phyloP scores from a whole-genome alignment of 306 rosid genomes.

The Datisca glomerata region DNA sequence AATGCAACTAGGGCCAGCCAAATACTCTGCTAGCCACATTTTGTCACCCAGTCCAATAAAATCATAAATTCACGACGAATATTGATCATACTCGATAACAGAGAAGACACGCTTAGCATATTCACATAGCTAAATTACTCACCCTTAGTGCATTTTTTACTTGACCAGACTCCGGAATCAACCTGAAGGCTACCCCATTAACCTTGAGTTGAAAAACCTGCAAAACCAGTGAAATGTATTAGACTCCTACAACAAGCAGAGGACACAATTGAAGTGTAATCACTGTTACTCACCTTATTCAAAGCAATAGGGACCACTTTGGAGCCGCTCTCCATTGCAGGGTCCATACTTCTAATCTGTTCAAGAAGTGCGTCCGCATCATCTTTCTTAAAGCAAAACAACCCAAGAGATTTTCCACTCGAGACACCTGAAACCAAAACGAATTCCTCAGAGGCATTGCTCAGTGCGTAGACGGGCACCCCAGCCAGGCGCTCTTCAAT shows the following conservation, averaged over 20 bases:
- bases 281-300: constrained; percentile 43
- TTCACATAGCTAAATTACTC: constrained; percentile 10
- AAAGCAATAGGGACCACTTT: constrained; percentile 86
- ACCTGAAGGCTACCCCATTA: constrained; percentile 77
- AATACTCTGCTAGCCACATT: too few relatives aligned
- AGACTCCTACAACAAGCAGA: not conserved
- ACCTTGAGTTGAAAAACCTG: constrained; percentile 88
- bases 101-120: too few relatives aligned
- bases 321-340: constrained; percentile 45
- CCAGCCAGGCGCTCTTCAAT: constrained; percentile 78
- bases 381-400: constrained; percentile 78
- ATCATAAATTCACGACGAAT: too few relatives aligned
- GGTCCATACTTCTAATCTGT: constrained; percentile 53
- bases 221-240: not conserved
- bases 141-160: constrained; percentile 60
- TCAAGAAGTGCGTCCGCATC: constrained; percentile 72
- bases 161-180: constrained; percentile 78
- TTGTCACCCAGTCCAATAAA: too few relatives aligned
- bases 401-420: constrained; percentile 44
- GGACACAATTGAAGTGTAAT: not conserved
- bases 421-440: constrained; percentile 70
- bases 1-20: too few relatives aligned
- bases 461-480: constrained; percentile 85
- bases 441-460: constrained; percentile 70
- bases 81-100: too few relatives aligned